Evolutionary conservation across 768 basidiomycete genomes (phyloP).

Genomic region (Hydnomerulius pinastri): DNA sequence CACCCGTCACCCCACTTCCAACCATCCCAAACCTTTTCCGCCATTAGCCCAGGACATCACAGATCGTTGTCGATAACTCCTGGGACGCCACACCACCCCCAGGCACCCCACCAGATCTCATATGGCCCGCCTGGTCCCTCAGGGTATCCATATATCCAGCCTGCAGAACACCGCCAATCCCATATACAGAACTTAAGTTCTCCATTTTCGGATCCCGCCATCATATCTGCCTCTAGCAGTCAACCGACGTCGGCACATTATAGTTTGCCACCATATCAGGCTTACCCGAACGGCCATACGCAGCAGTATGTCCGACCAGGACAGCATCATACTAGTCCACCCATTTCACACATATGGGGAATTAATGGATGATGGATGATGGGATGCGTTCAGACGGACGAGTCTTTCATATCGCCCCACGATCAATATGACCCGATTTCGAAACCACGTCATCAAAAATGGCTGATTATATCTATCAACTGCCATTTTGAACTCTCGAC

Average conservation of each 20-base stretch:
- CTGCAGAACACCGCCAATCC: conserved; percentile 11
- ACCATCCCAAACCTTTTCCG: conserved; percentile 10
- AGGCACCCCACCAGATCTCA: conserved; percentile 13
- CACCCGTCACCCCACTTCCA: conserved; percentile 15
- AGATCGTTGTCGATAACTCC: conserved; percentile 17
- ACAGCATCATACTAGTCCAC: conserved; percentile 22
- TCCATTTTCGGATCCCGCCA: conserved; percentile 24
- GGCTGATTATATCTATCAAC: conserved; percentile 10
- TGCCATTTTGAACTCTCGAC: too few relatives aligned
- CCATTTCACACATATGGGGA: conserved; percentile 26
- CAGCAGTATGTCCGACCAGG: conserved; percentile 19
- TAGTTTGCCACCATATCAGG: conserved; percentile 12
- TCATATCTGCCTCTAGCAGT: conserved; percentile 18
- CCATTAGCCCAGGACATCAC: conserved; percentile 14
- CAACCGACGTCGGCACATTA: conserved; percentile 6
- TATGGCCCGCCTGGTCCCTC: conserved; percentile 7
- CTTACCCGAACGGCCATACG: conserved; percentile 10
- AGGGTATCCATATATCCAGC: conserved; percentile 1
- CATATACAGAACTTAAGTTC: conserved; percentile 13
- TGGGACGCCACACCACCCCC: conserved; percentile 16
- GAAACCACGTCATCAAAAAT: not conserved
- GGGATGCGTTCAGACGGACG: not conserved
- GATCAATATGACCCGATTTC: not conserved
- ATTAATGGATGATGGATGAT: conserved; percentile 20
- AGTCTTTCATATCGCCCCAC: not conserved